Evolutionary conservation across 306 rosid genomes (phyloP).

Genomic region (Datisca glomerata): DNA sequence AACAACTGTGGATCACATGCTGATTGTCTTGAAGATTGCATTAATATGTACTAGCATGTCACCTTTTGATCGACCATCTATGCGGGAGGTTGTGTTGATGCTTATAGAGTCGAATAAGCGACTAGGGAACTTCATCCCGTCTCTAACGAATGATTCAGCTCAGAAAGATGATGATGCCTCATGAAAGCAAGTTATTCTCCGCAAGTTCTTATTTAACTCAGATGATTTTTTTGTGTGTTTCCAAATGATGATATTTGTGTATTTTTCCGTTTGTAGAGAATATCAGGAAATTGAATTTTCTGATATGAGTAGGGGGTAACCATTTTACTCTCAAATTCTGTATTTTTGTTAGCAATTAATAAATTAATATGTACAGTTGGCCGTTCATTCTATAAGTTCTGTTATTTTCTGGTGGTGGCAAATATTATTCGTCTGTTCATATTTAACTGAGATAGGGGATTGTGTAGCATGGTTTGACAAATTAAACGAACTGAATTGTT

Average conservation of each 20-base stretch:
- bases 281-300: no score
- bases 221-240: not conserved
- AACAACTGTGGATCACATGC: conserved; percentile 50
- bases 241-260: not conserved
- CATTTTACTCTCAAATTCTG: no score
- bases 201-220: not conserved
- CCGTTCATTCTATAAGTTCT: no score
- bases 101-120: conserved; percentile 64
- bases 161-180: conserved; percentile 19
- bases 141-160: conserved; percentile 35
- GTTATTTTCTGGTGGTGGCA: no score
- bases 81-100: conserved; percentile 72
- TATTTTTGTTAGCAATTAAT: no score
- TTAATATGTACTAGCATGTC: conserved; percentile 63
- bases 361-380: no score
- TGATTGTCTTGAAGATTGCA: conserved; percentile 72
- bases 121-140: conserved; percentile 29
- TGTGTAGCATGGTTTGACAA: no score
- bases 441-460: no score
- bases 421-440: no score
- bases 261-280: no score
- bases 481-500: no score
- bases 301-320: no score
- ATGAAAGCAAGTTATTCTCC: not conserved
- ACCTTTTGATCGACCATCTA: conserved; percentile 62